Evolutionary conservation across 768 basidiomycete species (phyloP).

Genomic region (Cystobasidium onofrii): DNA sequence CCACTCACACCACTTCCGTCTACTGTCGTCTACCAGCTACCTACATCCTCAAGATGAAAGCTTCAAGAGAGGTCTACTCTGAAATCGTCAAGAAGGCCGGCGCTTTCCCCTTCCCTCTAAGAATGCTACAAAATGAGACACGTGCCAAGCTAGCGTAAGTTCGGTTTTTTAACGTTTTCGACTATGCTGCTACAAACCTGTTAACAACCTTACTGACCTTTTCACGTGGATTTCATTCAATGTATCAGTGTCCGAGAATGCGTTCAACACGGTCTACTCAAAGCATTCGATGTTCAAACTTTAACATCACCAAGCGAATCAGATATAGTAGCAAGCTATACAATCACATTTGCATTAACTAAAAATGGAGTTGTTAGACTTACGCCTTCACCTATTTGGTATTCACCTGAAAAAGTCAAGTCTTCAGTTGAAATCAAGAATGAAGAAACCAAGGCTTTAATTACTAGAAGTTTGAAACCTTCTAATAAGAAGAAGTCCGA

Average conservation of each 20-base stretch:
- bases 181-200: too few relatives aligned
- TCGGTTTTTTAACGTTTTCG: too few relatives aligned
- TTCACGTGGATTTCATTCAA: background rate
- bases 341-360: constrained; percentile 59
- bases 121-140: constrained; percentile 89
- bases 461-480: constrained; percentile 73
- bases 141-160: constrained; percentile 66
- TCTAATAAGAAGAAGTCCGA: constrained; percentile 70
- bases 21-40: constrained; percentile 70
- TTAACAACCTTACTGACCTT: too few relatives aligned
- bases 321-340: constrained; percentile 8
- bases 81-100: constrained; percentile 98
- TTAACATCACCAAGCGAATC: background rate
- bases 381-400: constrained; percentile 83
- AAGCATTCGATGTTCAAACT: constrained; percentile 85
- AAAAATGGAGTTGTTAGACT: constrained; percentile 80
- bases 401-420: constrained; percentile 82
- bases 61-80: constrained; percentile 87
- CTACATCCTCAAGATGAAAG: constrained; percentile 97
- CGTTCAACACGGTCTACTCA: constrained; percentile 83
- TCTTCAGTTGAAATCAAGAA: constrained; percentile 82
- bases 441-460: constrained; percentile 68
- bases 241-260: constrained; percentile 77
- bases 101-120: constrained; percentile 94
- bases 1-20: constrained; percentile 67